Base-by-base conservation (phyloP, 1,139 yeast species). In the Pichia sp. region DNA sequence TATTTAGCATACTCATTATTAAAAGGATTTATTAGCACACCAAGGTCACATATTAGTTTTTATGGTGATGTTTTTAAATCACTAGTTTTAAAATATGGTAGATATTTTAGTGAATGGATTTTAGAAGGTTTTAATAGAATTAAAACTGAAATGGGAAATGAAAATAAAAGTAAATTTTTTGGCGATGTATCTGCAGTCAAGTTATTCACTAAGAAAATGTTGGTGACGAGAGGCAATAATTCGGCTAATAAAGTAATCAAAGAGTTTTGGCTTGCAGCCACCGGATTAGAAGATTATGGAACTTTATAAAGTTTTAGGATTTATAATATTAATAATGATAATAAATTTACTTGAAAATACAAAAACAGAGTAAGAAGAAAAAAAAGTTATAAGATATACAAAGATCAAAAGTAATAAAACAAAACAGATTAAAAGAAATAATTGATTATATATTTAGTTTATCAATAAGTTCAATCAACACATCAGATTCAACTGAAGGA, bases 171-270 rank as follows among this genome's bases (percentile, higher is more conserved):
- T 22, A 43, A 39, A 22, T 22, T 42, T 10, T 14, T 30, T 6
- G 27, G 51, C n/a, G 53, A 53, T 19, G 42, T 45, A 13, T 28
- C 42, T 11, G 30, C 13, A 6, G 28, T 65, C 51, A 70, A 71
- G 10, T 61, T 69, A 2, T 80, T 86, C 58, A 64, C 82, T 6
- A 78, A 75, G 52, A 81, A 81, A 64, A 60, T 87, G 19, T 65
- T 83, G 67, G 54, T 82, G 9, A 80, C 89, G 0, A 73, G 90
- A 57, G 95, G 95, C 0, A 79, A 77, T 44, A 70, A 88, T 52
- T 74, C 75, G 50, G 83, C 84, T 0, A 74, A 77, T 49, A 77
- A 73, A 1, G 71, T 84, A 0, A 71, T 85, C 22, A 81, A 79
- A 58, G 78, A 76, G 53, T 83, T 83, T 60, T 87, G 96, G 96